A percentile compares a stretch with the other conserved stretches of the same genome.
Conservation (phyloP, 169 alveolate genomes). For the Eimeria falciformis region DNA sequence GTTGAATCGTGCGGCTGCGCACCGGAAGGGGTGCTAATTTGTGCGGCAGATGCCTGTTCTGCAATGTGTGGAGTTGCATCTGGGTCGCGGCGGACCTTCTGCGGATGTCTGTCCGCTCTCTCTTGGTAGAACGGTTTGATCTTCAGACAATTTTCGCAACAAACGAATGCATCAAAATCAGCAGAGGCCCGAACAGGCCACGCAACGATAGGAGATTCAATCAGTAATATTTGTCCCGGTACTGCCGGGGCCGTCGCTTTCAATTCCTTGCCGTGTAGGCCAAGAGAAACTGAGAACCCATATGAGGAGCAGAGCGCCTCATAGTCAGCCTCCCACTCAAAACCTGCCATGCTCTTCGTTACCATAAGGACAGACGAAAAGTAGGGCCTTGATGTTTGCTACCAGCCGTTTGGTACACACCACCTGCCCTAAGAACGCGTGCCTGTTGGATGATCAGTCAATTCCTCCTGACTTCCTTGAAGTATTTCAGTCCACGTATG, state of each 20-base stretch:
- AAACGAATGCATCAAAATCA: neutral
- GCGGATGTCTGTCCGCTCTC: no score
- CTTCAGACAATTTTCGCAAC: slow-evolving; percentile 22
- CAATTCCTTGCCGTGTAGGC: slow-evolving; percentile 51
- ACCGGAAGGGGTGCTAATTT: neutral
- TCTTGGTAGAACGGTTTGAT: slow-evolving; percentile 6
- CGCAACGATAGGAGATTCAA: slow-evolving; percentile 22
- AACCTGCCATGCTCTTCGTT: no score
- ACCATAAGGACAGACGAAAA: no score
- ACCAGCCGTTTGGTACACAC: no score
- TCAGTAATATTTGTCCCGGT: neutral
- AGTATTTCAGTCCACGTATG: no score
- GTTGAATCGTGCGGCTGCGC: neutral
- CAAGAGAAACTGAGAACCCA: neutral
- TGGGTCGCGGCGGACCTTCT: no score
- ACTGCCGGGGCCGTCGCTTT: neutral
- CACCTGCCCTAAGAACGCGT: no score
- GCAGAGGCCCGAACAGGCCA: slow-evolving; percentile 56
- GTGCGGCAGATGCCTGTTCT: no score
- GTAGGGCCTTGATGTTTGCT: no score
- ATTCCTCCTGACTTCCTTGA: no score
- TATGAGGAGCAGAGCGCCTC: slow-evolving; percentile 24
- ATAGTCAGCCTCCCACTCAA: slow-evolving; percentile 39
- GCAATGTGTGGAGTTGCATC: neutral
- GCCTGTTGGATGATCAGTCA: no score